Conservation (phyloP, 2,329 filamentous ascomycete genomes). For the Lachnellula occidentalis region DNA sequence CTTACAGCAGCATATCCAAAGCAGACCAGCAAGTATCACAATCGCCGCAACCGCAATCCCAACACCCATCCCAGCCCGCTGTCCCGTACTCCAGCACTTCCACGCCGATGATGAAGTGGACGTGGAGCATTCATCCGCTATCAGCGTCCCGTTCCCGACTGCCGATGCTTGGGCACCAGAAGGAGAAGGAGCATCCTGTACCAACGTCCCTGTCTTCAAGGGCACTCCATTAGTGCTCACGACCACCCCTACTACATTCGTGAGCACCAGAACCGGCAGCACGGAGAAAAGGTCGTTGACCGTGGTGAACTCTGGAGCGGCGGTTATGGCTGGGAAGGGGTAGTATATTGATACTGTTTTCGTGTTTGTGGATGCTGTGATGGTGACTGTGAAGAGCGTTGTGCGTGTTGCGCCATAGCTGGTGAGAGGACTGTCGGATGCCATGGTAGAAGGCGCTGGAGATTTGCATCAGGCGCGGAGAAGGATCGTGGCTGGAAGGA, state of each 20-base stretch:
- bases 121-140: not conserved
- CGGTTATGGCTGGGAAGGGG: constrained; percentile 3
- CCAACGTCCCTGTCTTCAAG: constrained; percentile 10
- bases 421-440: not conserved
- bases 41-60: not conserved
- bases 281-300: not conserved
- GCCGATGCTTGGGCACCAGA: not conserved
- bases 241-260: constrained; percentile 12
- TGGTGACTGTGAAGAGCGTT: constrained; percentile 10
- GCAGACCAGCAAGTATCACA: not conserved
- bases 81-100: constrained; percentile 9
- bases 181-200: constrained; percentile 1
- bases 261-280: constrained; percentile 12
- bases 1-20: constrained; percentile 6
- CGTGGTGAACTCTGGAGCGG: constrained; percentile 3
- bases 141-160: not conserved
- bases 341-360: constrained; percentile 5
- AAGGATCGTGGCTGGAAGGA: not conserved
- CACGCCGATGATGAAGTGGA: not conserved
- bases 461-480: too few species aligned
- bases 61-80: constrained; percentile 5
- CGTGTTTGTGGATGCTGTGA: constrained; percentile 2
- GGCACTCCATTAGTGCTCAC: constrained; percentile 1
- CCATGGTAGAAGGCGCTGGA: not conserved
- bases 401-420: constrained; percentile 11